Evolutionary conservation across 768 basidiomycete species (phyloP), one percentile per base, ranked within the genome.

Genomic region (Strobilomyces dryophilus): DNA sequence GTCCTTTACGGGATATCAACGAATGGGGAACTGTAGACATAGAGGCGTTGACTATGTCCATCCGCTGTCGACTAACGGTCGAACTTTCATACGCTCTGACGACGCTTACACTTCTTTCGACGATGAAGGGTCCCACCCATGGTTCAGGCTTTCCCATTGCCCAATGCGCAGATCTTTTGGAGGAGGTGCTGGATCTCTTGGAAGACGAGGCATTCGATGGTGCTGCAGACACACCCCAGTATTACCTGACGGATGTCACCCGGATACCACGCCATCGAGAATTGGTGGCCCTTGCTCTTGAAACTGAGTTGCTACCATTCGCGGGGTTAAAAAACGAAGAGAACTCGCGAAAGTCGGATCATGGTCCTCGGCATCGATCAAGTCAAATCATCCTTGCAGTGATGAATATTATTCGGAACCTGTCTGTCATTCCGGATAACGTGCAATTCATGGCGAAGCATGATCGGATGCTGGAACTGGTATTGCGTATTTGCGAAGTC

Each of bases 1-100:
- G 87, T 41, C 76, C 80, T 7, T 67, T 87, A 61, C 79, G 88
- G 52, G 82, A 86, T 47, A 79, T 91, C 57, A 84, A 85, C 64
- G 92, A 95, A 49, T 92, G 94, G 84, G 93, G 92, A 20, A 78
- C 76, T 8, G 82, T 95, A 46, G 95, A 98, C 61, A 84, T 98
- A 53, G 94, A 97, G 64, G 84, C 84, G n/a, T 77, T 99, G 46
- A 85, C 85, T n/a, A 85, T 99, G 87, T 89, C 90, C 29, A 73
- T 99, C 37, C 87, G 94, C 31, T 95, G 90, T 34, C 79, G 95
- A 34, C 72, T 98, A 39, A 79, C 85, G 9, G 77, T 82, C 43
- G 95, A 99, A 68, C 73, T 95, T 49, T 87, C 93, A 4, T 98
- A 94, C 66, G 92, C 89, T 5, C 73, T 99, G 59, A 92, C 93